Evolutionary conservation across 257 asterid genomes (phyloP).

Genomic region (Marsdenia floribunda): DNA sequence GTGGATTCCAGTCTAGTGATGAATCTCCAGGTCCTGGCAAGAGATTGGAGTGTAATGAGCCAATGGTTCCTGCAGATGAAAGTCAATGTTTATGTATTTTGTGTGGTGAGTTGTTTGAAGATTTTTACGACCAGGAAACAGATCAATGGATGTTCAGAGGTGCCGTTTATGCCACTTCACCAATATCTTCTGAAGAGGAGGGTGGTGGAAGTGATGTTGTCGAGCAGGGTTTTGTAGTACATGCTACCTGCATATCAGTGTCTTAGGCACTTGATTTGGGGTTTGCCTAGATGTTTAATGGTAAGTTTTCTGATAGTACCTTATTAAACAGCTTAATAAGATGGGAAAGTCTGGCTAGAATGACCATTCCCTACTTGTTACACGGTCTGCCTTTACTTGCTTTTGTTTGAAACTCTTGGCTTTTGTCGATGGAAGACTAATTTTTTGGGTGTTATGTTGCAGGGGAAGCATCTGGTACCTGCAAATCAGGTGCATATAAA

Average conservation of each 20-base stretch:
- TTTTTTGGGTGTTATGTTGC: neutral
- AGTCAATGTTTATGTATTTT: conserved; percentile 70
- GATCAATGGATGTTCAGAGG: conserved; percentile 84
- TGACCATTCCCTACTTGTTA: neutral
- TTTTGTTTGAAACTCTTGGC: neutral
- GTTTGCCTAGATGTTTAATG: conserved; percentile 33
- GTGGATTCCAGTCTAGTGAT: conserved; percentile 21
- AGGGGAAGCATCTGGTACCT: conserved; percentile 7
- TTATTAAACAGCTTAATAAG: neutral
- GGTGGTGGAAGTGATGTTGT: conserved; percentile 25
- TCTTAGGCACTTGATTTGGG: conserved; percentile 36
- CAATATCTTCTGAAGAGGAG: conserved; percentile 22
- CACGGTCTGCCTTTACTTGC: neutral
- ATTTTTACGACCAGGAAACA: conserved; percentile 48
- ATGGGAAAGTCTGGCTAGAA: neutral
- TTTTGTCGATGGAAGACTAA: neutral
- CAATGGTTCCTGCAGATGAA: conserved; percentile 84
- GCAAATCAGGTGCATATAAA: neutral
- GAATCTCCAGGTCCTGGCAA: conserved; percentile 31
- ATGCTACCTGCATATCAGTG: conserved; percentile 57
- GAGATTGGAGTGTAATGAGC: conserved; percentile 33
- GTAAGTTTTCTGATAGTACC: conserved; percentile 31
- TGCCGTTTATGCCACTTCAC: conserved; percentile 50
- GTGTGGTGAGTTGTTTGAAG: conserved; percentile 85
- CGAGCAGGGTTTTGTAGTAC: conserved; percentile 51